These are phyloP conservation scores for Amniculicola lignicola DNA, from an alignment of 495 filamentous ascomycete species.

Conservation along the genomic window DNA sequence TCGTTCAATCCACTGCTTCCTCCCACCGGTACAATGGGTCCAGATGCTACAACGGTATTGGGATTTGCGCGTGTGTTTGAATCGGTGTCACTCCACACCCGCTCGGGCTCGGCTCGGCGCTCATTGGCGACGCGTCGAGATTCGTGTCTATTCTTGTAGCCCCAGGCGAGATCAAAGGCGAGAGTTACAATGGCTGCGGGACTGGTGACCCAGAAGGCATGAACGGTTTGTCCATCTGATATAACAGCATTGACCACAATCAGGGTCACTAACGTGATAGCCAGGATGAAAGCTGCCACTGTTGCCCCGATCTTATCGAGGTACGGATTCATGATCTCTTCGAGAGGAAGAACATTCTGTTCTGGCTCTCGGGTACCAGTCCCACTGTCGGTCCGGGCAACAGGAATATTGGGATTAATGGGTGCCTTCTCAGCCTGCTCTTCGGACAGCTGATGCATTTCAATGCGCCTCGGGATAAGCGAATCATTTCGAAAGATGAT, in stretches of 20 bases:
- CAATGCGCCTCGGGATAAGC: constrained; percentile 58
- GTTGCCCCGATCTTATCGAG: constrained; percentile 60
- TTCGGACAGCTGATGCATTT: constrained; percentile 60
- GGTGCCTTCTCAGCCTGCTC: constrained; percentile 48
- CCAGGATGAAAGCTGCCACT: constrained; percentile 61
- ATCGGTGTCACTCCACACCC: background rate
- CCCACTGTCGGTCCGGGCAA: constrained; percentile 53
- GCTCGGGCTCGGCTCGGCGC: background rate
- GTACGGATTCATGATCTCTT: constrained; percentile 69
- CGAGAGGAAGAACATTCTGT: constrained; percentile 52
- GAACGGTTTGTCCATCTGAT: constrained; percentile 40
- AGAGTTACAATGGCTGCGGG: constrained; percentile 54
- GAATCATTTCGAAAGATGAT: constrained; percentile 58
- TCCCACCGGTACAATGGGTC: too few relatives aligned
- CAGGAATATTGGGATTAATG: constrained; percentile 64
- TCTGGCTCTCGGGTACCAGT: constrained; percentile 47
- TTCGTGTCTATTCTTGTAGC: background rate
- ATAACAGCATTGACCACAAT: constrained; percentile 57
- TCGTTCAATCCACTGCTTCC: background rate
- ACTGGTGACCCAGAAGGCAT: constrained; percentile 59
- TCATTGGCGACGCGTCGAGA: background rate
- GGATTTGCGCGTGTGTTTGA: background rate
- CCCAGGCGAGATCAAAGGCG: background rate
- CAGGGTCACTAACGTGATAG: constrained; percentile 55
- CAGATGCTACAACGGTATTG: too few relatives aligned